Base-by-base conservation (phyloP, 225 moss, liverwort and hornwort species). In the Physcomitrium patens region DNA sequence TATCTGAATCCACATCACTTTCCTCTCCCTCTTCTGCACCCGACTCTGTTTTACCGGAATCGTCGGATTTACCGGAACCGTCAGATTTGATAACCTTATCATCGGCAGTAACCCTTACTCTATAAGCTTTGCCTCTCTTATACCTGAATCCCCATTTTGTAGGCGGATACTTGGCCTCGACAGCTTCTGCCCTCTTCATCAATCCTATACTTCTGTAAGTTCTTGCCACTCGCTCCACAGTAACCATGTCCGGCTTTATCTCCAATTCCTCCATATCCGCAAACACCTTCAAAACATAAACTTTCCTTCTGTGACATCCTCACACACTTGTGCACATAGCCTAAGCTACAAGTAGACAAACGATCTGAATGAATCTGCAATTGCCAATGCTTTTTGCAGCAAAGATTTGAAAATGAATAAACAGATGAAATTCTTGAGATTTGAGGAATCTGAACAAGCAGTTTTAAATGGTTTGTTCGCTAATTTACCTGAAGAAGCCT, bases 401-500 rank as follows among this genome's bases (percentile, higher is more conserved):
- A 57, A 71, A 31, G 19, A 9, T 10, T 31, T 11, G 7, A 56
- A 37, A 37, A 37, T 2, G 7, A 37, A 37, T 37, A 37, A 37
- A 3, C 4, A 37, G 31, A 72, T 10, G 51, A 27, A 44, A 20
- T 10, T 28, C 48, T 27, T 43, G 3, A 70, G 47, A n/a, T 50
- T 59, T 17, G 43, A 50, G 66, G 12, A 77, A 69, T 55, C 12
- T 37, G 14, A 23, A 42, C 22, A 43, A 50, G 65, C 13, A 7
- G 7, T 37, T 37, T n/a, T 7, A 60, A 62, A 19, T 20, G 0
- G 12, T 41, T 56, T 47, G 4, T 37, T 37, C 31, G 5, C 31
- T 37, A 7, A 20, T 23, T 74, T 83, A 97, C 97, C 89, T 99
- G 84, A 7, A 99, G 89, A 60, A 95, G 70, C 65, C 93, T 80